phyloP scores from a whole-genome alignment of 129 eudicot species.

The Flaveria ramosissima region DNA sequence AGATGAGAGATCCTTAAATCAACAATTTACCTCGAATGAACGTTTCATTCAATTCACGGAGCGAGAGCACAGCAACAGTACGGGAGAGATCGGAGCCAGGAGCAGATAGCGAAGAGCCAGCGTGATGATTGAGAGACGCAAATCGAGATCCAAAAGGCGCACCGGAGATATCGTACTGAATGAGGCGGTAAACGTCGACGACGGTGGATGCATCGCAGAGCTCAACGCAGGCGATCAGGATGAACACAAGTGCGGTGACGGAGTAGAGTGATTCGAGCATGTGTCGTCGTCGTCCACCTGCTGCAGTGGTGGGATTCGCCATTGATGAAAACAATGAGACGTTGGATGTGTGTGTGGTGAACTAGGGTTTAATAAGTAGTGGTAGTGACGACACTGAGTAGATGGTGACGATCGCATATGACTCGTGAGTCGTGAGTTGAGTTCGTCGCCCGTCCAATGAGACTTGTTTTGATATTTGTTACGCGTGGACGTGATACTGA shows the following conservation, averaged over 20 bases:
- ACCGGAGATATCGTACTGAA: conserved; percentile 91
- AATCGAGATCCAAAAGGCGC: conserved; percentile 89
- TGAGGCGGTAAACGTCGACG: conserved; percentile 90
- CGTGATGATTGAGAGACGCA: conserved; percentile 88
- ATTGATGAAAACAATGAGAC: conserved; percentile 37
- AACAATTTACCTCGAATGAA: conserved; percentile 58
- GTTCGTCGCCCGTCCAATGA: background rate
- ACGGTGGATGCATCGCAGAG: conserved; percentile 90
- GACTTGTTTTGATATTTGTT: too few species aligned
- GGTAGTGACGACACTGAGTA: conserved; percentile 25
- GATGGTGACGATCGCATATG: conserved; percentile 23
- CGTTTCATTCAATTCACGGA: conserved; percentile 71
- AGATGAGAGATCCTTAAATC: background rate
- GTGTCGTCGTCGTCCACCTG: conserved; percentile 30
- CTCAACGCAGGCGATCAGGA: conserved; percentile 78
- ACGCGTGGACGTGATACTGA: too few species aligned
- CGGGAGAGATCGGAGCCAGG: conserved; percentile 79
- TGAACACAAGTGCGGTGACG: conserved; percentile 47
- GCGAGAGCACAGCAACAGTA: conserved; percentile 71
- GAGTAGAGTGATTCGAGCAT: conserved; percentile 53
- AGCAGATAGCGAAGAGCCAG: conserved; percentile 68
- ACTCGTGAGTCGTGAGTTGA: background rate
- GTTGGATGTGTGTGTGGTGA: conserved; percentile 27
- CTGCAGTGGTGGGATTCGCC: conserved; percentile 39
- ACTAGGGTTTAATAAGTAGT: conserved; percentile 37